phyloP scores from a whole-genome alignment of 73 alveolate species.

The Diophrys sp. region DNA sequence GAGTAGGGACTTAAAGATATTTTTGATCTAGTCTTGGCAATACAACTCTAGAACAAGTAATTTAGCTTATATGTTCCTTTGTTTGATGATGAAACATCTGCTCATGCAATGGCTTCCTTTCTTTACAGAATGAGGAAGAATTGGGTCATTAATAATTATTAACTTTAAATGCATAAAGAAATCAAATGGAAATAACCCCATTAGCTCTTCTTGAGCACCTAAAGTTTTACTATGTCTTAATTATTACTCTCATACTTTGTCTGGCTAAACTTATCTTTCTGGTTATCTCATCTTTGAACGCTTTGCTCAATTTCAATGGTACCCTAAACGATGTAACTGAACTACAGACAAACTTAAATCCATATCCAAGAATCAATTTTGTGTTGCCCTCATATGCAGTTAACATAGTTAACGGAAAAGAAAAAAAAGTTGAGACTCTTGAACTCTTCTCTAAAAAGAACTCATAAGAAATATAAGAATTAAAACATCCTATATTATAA shows the following conservation, averaged over 20 bases:
- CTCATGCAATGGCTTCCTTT: not conserved
- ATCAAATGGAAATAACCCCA: no score
- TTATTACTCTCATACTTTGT: no score
- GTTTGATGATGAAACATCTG: conserved; percentile 3
- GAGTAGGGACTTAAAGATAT: not conserved
- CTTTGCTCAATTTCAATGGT: conserved; percentile 50
- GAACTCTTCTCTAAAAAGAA: no score
- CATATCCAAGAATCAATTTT: conserved; percentile 51
- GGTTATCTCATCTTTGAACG: conserved; percentile 34
- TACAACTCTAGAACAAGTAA: not conserved
- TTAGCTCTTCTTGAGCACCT: no score
- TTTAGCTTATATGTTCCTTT: not conserved
- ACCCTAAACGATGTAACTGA: conserved; percentile 26
- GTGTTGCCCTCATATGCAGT: conserved; percentile 48
- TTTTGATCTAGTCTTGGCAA: not conserved
- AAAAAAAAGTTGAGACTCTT: no score
- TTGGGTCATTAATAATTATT: no score
- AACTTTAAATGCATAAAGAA: no score
- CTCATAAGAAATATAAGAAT: no score
- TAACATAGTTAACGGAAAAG: conserved; percentile 33
- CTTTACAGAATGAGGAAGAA: not conserved
- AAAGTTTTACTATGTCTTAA: no score
- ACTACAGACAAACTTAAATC: conserved; percentile 51
- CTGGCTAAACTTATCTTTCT: conserved; percentile 47
- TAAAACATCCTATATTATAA: no score